Conservation (phyloP, 2,329 filamentous ascomycete genomes). For the Aspergillus latus region DNA sequence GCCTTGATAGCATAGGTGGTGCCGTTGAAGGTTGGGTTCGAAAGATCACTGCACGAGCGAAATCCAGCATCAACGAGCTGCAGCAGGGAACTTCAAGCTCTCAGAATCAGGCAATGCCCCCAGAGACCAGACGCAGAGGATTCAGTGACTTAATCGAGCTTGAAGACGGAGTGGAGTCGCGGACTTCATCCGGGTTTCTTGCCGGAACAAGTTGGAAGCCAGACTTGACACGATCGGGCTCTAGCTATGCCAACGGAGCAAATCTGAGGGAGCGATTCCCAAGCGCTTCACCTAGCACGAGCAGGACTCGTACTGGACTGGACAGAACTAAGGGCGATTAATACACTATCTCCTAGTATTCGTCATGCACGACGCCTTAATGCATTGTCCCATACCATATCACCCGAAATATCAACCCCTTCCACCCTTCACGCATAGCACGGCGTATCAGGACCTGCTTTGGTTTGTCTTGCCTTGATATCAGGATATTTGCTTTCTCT, state of each 20-base stretch:
- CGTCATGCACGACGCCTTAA: constrained; percentile 6
- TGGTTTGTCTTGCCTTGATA: constrained; percentile 10
- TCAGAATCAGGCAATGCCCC: constrained; percentile 24
- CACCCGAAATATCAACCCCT: constrained; percentile 11
- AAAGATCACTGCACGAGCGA: constrained; percentile 63
- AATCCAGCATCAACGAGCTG: constrained; percentile 40
- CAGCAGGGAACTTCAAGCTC: constrained; percentile 33
- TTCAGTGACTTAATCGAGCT: constrained; percentile 48
- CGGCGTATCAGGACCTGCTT: constrained; percentile 19
- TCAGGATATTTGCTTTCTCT: constrained; percentile 13
- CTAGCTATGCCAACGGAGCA: constrained; percentile 19
- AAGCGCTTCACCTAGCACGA: constrained; percentile 31
- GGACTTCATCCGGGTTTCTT: constrained; percentile 23
- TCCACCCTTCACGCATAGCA: constrained; percentile 23
- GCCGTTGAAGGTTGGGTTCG: constrained; percentile 89
- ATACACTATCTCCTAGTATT: constrained; percentile 10
- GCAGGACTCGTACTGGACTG: constrained; percentile 36
- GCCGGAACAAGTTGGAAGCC: constrained; percentile 18
- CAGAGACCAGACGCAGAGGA: constrained; percentile 30
- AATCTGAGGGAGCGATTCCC: constrained; percentile 29
- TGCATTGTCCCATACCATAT: constrained; percentile 10
- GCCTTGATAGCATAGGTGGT: constrained; percentile 79
- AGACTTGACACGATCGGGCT: constrained; percentile 19
- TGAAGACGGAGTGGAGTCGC: constrained; percentile 38
- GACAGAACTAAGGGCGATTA: constrained; percentile 30